Evolutionary conservation across 2,329 filamentous ascomycete species (phyloP), one percentile per base, ranked within the genome.

Genomic region (Didymella segeticola): DNA sequence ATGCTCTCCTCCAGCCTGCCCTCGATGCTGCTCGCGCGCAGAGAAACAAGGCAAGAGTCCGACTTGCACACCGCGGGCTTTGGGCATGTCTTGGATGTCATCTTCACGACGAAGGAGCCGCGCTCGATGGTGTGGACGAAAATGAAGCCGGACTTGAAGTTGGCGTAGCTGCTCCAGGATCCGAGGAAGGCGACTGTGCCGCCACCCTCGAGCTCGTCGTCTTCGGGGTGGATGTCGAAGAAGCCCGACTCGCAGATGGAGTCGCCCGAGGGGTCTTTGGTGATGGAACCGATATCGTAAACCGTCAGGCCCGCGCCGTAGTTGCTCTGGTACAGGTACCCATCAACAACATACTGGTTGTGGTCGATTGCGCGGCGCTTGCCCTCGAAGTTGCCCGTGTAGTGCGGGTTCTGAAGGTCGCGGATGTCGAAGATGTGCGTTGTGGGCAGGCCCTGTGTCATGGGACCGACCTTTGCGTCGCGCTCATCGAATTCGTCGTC

Each of bases 321-420:
- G 62, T 77, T 76, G 41, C 66, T 70, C 55, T 77, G 74, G 64
- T 77, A 78, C 11, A 64, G 57, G 34, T 68, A 63, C 2, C 71
- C 71, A 23, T 74, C 66, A 12, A 70, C 62, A 30, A 78, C 56
- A 52, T 79, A 79, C 60, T 79, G 77, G 63, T 78, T 78, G 66
- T 79, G 77, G 52, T 78, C 77, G 42, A 78, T 77, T 1, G 64
- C 57, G 5, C 65, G 63, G 41, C 66, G 63, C 7, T 63, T 60
- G 14, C 63, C 63, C 45, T 75, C 73, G 68, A 74, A 78, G 63
- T 72, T 61, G 19, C 76, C 76, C 7, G 70, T 75, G 46, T 76
- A 74, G 47, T 68, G 56, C 1, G 69, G 68, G 36, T 66, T 65
- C 43, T 62, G 63, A 15, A 72, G 57, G 39, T 69, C 56, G 14